A percentile compares a stretch with the other conserved stretches of the same genome.
Evolutionary conservation across 1,284 basidiomycete species (phyloP).

Genomic region (Agroathelia rolfsii): DNA sequence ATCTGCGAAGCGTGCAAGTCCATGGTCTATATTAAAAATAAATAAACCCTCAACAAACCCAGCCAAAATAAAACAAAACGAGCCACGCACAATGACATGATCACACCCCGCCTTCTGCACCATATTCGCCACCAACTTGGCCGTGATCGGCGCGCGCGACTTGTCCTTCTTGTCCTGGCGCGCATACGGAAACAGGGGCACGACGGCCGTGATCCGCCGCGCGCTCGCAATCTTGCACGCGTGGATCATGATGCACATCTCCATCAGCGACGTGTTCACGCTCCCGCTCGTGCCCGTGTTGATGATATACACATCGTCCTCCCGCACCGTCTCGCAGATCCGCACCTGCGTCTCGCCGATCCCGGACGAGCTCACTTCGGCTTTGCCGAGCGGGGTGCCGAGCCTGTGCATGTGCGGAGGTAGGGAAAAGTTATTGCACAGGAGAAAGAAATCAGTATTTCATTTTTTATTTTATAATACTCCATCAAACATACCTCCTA

Average conservation of each 20-base stretch:
- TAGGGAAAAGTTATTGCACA: not conserved
- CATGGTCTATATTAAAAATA: slow-evolving; percentile 67
- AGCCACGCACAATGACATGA: slow-evolving; percentile 87
- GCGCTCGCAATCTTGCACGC: slow-evolving; percentile 98
- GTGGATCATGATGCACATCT: slow-evolving; percentile 99
- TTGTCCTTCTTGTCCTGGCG: slow-evolving; percentile 99
- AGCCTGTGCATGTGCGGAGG: slow-evolving; percentile 53
- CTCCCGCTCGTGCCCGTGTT: slow-evolving; percentile 87
- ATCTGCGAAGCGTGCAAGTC: slow-evolving; percentile 97
- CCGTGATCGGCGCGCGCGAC: slow-evolving; percentile 95
- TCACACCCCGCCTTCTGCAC: slow-evolving; percentile 95
- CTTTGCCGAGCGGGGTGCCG: slow-evolving; percentile 75
- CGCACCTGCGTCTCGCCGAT: slow-evolving; percentile 91
- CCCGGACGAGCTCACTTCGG: slow-evolving; percentile 80
- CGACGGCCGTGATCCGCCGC: slow-evolving; percentile 91
- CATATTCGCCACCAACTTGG: slow-evolving; percentile 99
- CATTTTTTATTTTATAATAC: no score
- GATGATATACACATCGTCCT: slow-evolving; percentile 99
- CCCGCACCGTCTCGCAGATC: slow-evolving; percentile 91
- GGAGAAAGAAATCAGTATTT: no score
- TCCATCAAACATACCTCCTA: slow-evolving; percentile 54
- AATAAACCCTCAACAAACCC: not conserved
- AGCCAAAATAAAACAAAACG: slow-evolving; percentile 7
- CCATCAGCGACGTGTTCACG: slow-evolving; percentile 87
- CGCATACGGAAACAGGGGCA: slow-evolving; percentile 91